Evolutionary conservation across 331 rosid species (phyloP), one percentile per base, ranked within the genome.

Genomic region (Cucumis variabilis): DNA sequence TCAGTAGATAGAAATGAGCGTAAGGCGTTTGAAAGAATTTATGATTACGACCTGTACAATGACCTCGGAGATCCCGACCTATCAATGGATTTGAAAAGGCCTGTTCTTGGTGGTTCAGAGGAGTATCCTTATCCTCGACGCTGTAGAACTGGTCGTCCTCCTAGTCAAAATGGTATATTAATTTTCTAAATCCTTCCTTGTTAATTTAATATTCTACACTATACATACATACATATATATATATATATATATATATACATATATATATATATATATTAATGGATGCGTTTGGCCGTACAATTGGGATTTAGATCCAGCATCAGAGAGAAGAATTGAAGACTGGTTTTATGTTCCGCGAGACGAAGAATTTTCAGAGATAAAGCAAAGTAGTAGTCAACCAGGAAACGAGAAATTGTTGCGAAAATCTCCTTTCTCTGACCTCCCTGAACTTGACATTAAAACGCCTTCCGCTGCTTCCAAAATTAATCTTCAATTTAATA

Each of bases 71-170:
- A 85, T 46, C 6, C 27, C 6, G 69, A 65, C 11, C 7, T 23
- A 0, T 16, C 11, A 13, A 1, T 4, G 11, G 12, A 14, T 5
- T 30, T 14, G 20, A 27, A 28, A 30, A 28, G 77, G 23, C 77
- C 77, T 71, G 77, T 71, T 28, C 77, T 71, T 27, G 77, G 77
- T 15, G 77, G 77, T 67, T 66, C 70, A 51, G 14, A 51, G 4
- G 1, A 11, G 3, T 14, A 25, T 9, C 44, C 77, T 28, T 27
- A 28, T 15, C 77, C 46, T 71, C 21, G 46, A 27, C 77, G 77
- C 8, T 71, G 77, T 7, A 71, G 77, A 71, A 71, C 77, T 71
- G 77, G 77, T 16, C 75, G 75, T 69, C 41, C 41, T 24, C 75
- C 1, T 15, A 13, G 5, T 69, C 7, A 1, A 69, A 3, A 15